Evolutionary conservation across 2,329 filamentous ascomycete genomes (phyloP).

Genomic region (Rhinocladiella similis): DNA sequence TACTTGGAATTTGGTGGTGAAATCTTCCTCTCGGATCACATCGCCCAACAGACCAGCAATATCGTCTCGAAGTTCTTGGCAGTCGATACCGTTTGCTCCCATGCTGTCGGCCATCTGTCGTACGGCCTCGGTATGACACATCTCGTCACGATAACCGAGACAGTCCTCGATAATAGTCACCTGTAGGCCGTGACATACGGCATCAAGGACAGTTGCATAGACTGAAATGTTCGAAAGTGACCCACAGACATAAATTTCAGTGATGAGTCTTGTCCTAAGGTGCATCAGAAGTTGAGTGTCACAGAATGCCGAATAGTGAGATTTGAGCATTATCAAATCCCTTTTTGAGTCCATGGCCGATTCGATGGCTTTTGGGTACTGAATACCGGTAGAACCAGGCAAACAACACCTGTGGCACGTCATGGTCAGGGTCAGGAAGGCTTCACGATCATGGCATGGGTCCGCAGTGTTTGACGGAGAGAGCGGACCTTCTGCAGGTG

Average conservation of each 20-base stretch:
- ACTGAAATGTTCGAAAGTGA: constrained; percentile 84
- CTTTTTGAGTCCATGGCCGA: constrained; percentile 50
- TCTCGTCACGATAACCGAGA: constrained; percentile 72
- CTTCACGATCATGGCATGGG: constrained; percentile 40
- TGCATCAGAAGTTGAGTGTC: constrained; percentile 70
- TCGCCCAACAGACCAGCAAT: constrained; percentile 44
- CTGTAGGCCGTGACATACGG: constrained; percentile 80
- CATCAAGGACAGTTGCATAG: constrained; percentile 88
- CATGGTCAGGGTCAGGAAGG: constrained; percentile 37
- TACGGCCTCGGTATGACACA: constrained; percentile 70
- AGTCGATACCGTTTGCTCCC: constrained; percentile 66
- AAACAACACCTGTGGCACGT: constrained; percentile 40
- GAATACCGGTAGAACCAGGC: constrained; percentile 43
- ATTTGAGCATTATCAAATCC: constrained; percentile 65
- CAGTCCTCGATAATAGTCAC: constrained; percentile 88
- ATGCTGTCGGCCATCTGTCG: constrained; percentile 71
- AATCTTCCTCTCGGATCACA: constrained; percentile 30
- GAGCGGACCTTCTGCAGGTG: constrained; percentile 16
- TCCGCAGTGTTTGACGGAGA: constrained; percentile 11
- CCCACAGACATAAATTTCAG: constrained; percentile 86
- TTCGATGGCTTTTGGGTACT: constrained; percentile 53
- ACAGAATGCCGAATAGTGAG: constrained; percentile 84
- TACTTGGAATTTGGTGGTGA: constrained; percentile 24
- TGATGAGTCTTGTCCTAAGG: constrained; percentile 83
- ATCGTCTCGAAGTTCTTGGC: constrained; percentile 58